These are phyloP conservation scores for Blastosporella zonata DNA, from an alignment of 1,284 basidiomycete species.

Conservation along the genomic window DNA sequence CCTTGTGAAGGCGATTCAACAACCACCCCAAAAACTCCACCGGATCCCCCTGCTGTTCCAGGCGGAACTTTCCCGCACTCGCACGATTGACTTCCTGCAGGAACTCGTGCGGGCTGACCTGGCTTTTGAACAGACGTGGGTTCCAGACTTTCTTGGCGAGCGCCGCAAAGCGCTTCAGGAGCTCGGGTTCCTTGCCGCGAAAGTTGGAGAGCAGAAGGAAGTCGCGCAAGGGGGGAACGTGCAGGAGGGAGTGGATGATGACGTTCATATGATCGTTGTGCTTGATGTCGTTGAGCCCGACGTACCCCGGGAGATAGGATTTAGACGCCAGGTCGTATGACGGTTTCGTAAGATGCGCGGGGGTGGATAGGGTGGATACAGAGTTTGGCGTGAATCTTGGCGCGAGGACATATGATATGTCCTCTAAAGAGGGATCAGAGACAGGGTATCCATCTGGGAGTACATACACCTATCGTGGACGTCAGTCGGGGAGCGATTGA, in stretches of 20 bases:
- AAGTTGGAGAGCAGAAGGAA: slow-evolving; percentile 79
- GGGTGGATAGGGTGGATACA: slow-evolving; percentile 51
- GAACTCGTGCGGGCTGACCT: slow-evolving; percentile 98
- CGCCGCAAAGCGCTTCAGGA: slow-evolving; percentile 82
- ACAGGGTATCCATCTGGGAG: slow-evolving; percentile 98
- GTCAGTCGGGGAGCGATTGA: slow-evolving; percentile 17
- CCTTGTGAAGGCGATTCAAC: slow-evolving; percentile 89
- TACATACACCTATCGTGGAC: slow-evolving; percentile 77
- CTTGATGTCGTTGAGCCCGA: slow-evolving; percentile 98
- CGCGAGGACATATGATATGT: slow-evolving; percentile 88
- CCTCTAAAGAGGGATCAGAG: slow-evolving; percentile 91
- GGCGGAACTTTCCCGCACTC: slow-evolving; percentile 85
- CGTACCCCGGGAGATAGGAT: slow-evolving; percentile 89
- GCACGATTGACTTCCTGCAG: slow-evolving; percentile 92
- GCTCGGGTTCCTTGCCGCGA: slow-evolving; percentile 74
- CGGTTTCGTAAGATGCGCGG: slow-evolving; percentile 62
- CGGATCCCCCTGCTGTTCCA: slow-evolving; percentile 94
- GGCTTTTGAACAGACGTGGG: slow-evolving; percentile 91
- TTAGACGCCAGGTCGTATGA: slow-evolving; percentile 83
- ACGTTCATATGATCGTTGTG: slow-evolving; percentile 98
- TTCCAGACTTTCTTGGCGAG: slow-evolving; percentile 96
- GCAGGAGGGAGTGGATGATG: slow-evolving; percentile 90
- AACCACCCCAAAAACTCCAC: slow-evolving; percentile 97
- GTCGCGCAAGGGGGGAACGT: slow-evolving; percentile 88
- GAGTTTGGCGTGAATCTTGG: slow-evolving; percentile 73